Conservation (phyloP, 2,329 filamentous ascomycete genomes). For the Sporothrix pseudoabietina region DNA sequence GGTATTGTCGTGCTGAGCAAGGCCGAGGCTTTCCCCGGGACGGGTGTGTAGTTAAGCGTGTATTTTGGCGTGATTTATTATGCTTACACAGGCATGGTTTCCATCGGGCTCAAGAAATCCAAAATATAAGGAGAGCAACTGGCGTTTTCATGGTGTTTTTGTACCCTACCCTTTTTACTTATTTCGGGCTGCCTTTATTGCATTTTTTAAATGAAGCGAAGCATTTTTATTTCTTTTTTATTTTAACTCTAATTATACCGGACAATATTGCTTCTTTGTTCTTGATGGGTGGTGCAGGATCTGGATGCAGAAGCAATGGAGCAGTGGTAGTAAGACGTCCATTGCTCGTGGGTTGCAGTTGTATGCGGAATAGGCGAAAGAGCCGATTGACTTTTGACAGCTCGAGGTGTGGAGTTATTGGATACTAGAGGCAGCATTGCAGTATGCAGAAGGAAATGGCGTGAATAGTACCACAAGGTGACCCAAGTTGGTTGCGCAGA, state of each 20-base stretch:
- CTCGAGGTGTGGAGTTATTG: neutral
- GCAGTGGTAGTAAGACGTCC: neutral
- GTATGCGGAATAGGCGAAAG: neutral
- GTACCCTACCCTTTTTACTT: too few species aligned
- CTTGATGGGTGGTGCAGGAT: neutral
- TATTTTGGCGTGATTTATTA: neutral
- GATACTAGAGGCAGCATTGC: neutral
- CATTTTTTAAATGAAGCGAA: conserved; percentile 13
- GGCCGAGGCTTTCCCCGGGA: conserved; percentile 89
- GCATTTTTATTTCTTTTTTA: neutral
- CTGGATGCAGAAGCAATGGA: neutral
- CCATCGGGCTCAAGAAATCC: neutral
- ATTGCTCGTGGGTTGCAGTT: neutral
- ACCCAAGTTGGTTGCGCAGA: neutral
- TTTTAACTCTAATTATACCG: neutral
- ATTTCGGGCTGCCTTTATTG: neutral
- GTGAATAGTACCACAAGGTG: neutral
- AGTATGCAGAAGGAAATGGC: neutral
- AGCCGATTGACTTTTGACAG: conserved; percentile 14
- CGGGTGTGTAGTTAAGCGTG: conserved; percentile 57
- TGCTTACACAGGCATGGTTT: neutral
- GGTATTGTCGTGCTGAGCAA: conserved; percentile 93
- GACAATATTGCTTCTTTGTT: neutral
- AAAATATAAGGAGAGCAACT: neutral
- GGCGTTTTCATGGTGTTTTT: neutral